Conservation (phyloP, 1,284 basidiomycete genomes). For the Omphalotus olearius region DNA sequence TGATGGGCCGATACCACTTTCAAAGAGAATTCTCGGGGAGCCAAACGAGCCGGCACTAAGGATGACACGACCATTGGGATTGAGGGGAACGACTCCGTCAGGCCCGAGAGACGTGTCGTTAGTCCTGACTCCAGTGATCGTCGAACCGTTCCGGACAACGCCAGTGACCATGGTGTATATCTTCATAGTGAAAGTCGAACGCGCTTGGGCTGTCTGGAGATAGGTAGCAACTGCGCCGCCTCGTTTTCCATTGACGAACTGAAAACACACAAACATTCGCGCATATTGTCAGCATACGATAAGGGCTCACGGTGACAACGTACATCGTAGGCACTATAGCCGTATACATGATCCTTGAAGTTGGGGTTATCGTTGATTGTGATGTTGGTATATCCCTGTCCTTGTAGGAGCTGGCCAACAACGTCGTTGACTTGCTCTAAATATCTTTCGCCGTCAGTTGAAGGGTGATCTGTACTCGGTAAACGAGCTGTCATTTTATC, state of each 20-base stretch:
- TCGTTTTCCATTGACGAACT: constrained; percentile 58
- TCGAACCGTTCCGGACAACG: constrained; percentile 54
- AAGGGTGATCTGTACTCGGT: constrained; percentile 55
- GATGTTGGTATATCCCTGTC: constrained; percentile 44
- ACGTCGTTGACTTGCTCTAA: constrained; percentile 47
- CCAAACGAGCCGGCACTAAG: constrained; percentile 56
- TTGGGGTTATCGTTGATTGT: constrained; percentile 55
- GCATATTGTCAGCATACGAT: background rate
- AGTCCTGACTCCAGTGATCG: constrained; percentile 56
- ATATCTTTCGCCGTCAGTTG: constrained; percentile 58
- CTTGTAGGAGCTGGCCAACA: constrained; percentile 37
- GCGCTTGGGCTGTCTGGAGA: constrained; percentile 49
- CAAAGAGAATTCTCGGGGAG: constrained; percentile 56
- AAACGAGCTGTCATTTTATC: constrained; percentile 44
- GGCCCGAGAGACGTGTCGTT: constrained; percentile 54
- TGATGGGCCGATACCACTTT: constrained; percentile 56
- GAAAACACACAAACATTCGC: background rate
- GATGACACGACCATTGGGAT: constrained; percentile 54
- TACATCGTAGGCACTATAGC: constrained; percentile 54
- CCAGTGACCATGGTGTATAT: constrained; percentile 45
- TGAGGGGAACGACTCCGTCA: constrained; percentile 52
- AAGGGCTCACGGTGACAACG: constrained; percentile 18
- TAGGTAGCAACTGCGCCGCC: constrained; percentile 59
- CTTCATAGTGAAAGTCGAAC: constrained; percentile 49
- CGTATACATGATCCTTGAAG: constrained; percentile 55